Base-by-base conservation (phyloP, 345 rosid genomes). In the Reutealis trisperma region DNA sequence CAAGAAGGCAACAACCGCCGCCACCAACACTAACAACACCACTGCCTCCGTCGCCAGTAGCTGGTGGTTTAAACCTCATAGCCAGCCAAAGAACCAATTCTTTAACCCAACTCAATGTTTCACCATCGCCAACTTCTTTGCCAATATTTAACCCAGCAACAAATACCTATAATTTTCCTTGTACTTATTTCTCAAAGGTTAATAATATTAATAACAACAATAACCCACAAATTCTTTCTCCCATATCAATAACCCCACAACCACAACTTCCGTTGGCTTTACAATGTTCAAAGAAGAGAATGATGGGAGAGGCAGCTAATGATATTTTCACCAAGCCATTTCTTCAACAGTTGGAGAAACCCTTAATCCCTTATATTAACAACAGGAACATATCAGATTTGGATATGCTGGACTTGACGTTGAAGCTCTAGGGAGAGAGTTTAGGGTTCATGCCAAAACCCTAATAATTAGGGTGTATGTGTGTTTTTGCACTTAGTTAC, bases 341-440 rank as follows among this genome's bases (percentile, higher is more conserved):
- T 34, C 75, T 80, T 61, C 47, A 71, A 32, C 62, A 67, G 66
- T 21, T 78, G 52, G 80, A 84, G 42, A 77, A 63, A 34, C 76
- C 77, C 25, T 27, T 9, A 1, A 47, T 70, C 64, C 41, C 75
- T 13, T 22, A 10, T 19, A 51, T 34, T 14, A 2, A 32, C 21
- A 16, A 32, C 3, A 22, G 59, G 8, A 27, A 54, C 11, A 72
- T 6, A 22, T 42, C 59, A 4, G 69, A 62, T 25, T 13, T 51
- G n/a, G 82, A 57, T 9, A 32, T n/a, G 67, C 62, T 81, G 61
- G 84, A 84, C 70, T 63, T 84, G 77, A 54, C 75, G 25, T 69
- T 80, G 77, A 84, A 68, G 82, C 65, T 84, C 15, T 84, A 59
- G 16, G 37, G 19, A 47, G 54, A 42, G 22, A 30, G 54, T 24